These are phyloP conservation scores for Mycosphaerella sp. DNA, from an alignment of 2,329 filamentous ascomycete species.

Conservation along the genomic window DNA sequence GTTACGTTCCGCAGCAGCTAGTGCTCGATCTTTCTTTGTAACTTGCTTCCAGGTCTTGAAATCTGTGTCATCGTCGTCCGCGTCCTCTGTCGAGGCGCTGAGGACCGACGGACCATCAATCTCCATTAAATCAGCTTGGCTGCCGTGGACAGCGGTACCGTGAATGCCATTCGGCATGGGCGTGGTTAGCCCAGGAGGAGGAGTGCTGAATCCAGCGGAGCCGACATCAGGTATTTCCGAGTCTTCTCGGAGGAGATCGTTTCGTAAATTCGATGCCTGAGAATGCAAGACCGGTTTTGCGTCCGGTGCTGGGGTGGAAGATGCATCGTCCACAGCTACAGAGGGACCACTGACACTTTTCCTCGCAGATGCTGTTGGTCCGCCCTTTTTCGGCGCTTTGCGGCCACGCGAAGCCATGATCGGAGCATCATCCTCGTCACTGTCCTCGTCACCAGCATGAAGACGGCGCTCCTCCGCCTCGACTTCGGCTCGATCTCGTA, in stretches of 20 bases:
- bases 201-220: conserved; percentile 77
- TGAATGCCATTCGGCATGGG: conserved; percentile 62
- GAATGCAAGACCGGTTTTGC: conserved; percentile 55
- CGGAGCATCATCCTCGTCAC: conserved; percentile 68
- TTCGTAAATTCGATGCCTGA: conserved; percentile 46
- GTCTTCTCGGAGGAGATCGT: conserved; percentile 54
- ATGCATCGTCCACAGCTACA: conserved; percentile 62
- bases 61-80: conserved; percentile 78
- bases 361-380: conserved; percentile 44
- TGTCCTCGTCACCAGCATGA: conserved; percentile 77
- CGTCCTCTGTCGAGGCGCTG: conserved; percentile 63
- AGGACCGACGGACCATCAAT: conserved; percentile 71
- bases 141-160: conserved; percentile 52
- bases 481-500: conserved; percentile 87
- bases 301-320: conserved; percentile 60
- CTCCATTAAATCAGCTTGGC: conserved; percentile 80
- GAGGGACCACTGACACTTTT: conserved; percentile 24
- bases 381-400: conserved; percentile 75
- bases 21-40: conserved; percentile 89
- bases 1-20: conserved; percentile 77
- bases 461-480: conserved; percentile 68
- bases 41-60: conserved; percentile 99
- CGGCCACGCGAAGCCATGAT: conserved; percentile 96
- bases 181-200: conserved; percentile 70
- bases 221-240: conserved; percentile 72